Conservation (phyloP, 257 asterid species). For the Craterostigma plantagineum region DNA sequence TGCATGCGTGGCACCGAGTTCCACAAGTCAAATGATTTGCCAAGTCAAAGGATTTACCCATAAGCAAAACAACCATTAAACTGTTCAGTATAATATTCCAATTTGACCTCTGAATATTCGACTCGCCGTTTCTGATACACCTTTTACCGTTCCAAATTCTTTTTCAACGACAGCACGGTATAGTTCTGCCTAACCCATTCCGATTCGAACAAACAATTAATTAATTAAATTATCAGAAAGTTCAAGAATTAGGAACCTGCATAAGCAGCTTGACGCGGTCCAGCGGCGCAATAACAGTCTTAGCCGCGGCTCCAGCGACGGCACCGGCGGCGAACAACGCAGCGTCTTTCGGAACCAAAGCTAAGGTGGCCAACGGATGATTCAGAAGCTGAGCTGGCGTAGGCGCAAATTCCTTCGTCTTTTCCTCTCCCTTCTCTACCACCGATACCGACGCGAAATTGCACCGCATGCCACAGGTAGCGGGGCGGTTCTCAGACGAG, state of each 20-base stretch:
- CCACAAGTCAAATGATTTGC: too few relatives aligned
- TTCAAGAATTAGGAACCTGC: conserved; percentile 68
- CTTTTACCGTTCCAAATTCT: too few relatives aligned
- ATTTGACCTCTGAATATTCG: too few relatives aligned
- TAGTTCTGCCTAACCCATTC: too few relatives aligned
- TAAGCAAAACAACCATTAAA: too few relatives aligned
- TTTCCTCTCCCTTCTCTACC: conserved; percentile 35
- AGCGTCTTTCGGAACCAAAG: conserved; percentile 65
- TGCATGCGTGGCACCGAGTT: too few relatives aligned
- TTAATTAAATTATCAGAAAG: not conserved
- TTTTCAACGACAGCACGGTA: too few relatives aligned
- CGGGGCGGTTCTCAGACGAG: conserved; percentile 9
- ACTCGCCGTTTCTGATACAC: too few relatives aligned
- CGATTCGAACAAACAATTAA: not conserved
- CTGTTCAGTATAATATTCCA: too few relatives aligned
- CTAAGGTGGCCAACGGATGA: conserved; percentile 59
- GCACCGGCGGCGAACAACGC: conserved; percentile 95
- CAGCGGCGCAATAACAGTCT: conserved; percentile 85
- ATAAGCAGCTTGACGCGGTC: conserved; percentile 85
- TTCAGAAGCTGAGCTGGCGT: conserved; percentile 47
- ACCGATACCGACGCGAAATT: conserved; percentile 55
- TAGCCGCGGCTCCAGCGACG: conserved; percentile 80
- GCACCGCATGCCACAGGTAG: conserved; percentile 10
- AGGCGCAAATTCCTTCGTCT: conserved; percentile 24
- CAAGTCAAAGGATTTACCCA: too few relatives aligned